These are phyloP conservation scores for Trichoderma sp. DNA, from an alignment of 2,329 filamentous ascomycete genomes.

Conservation along the genomic window DNA sequence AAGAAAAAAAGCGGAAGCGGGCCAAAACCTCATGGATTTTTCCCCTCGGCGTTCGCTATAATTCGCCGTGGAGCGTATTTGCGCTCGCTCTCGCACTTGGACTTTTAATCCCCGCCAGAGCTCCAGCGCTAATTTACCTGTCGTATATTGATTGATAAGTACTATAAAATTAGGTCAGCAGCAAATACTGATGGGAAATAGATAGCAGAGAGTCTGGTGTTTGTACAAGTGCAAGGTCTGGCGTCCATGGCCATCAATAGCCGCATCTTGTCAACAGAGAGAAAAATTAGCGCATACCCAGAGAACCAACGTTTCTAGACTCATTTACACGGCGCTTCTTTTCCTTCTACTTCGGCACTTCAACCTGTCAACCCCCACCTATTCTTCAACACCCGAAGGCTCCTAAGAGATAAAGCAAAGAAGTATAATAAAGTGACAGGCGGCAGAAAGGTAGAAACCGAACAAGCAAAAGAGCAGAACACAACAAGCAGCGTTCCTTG, in stretches of 20 bases:
- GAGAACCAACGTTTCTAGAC: not conserved
- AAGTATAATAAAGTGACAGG: not conserved
- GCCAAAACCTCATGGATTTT: not conserved
- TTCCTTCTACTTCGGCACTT: not conserved
- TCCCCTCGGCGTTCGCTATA: not conserved
- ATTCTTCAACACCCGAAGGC: not conserved
- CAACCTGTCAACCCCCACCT: not conserved
- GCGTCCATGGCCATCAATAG: not conserved
- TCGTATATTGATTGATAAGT: not conserved
- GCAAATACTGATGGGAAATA: not conserved
- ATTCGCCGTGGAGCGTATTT: slow-evolving; percentile 2
- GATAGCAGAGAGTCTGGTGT: not conserved
- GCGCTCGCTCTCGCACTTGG: not conserved
- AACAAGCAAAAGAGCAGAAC: not conserved
- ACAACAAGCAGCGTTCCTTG: slow-evolving; percentile 1
- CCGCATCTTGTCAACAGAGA: not conserved
- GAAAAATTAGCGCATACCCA: not conserved
- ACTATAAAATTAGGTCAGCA: not conserved
- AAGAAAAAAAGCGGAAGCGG: slow-evolving; percentile 4
- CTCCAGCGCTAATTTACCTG: slow-evolving; percentile 5
- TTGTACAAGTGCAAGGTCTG: not conserved
- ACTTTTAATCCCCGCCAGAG: slow-evolving; percentile 5
- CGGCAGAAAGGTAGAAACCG: not conserved
- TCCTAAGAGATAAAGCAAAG: not conserved
- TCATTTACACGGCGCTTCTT: not conserved